Base-by-base conservation (phyloP, 345 rosid species). In the Psidium friedrichsthalianum region DNA sequence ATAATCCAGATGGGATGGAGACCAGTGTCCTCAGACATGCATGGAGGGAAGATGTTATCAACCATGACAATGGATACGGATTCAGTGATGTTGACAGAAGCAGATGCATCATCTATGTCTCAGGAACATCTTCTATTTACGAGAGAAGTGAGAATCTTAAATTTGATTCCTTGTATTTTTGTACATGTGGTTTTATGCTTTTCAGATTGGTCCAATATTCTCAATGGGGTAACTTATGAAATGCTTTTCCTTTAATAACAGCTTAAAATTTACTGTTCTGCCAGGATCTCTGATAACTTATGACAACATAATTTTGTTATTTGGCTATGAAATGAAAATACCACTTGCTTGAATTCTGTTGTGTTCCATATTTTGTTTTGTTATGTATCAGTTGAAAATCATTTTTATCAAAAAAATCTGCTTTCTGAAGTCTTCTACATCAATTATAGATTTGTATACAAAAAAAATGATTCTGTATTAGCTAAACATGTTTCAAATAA, bases 31-130 rank as follows among this genome's bases (percentile, higher is more conserved):
- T 87, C 91, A 74, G 81, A 86, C 11, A 82, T 6, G 51, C 85
- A 85, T 74, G 89, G 96, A 27, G 91, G 93, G 15, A 92, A 92
- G 85, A 95, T 97, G 98, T 84, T 93, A 86, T 95, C 98, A 83
- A 91, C 98, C 56, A 94, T 96, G 98, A 85, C 90, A 84, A 95
- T 93, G 98, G 98, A 95, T 86, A 88, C 90, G 82, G 89, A 91
- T 88, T 90, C 96, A 58, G 87, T 88, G 11, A 91, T 84, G 18
- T 83, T 82, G 83, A 87, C 88, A 52, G 94, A 92, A 74, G 88
- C 87, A 53, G 85, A 86, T 86, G 82, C 91, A 56, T 85, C 91
- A 55, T n/a, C 90, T 88, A 55, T 49, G 82, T 87, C 91, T 59
- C 85, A 86, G 51, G 93, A 91, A 44, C 85, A 90, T 59, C 93